phyloP scores from a whole-genome alignment of 2,329 filamentous ascomycete species.

The Xylaria hypoxylon region DNA sequence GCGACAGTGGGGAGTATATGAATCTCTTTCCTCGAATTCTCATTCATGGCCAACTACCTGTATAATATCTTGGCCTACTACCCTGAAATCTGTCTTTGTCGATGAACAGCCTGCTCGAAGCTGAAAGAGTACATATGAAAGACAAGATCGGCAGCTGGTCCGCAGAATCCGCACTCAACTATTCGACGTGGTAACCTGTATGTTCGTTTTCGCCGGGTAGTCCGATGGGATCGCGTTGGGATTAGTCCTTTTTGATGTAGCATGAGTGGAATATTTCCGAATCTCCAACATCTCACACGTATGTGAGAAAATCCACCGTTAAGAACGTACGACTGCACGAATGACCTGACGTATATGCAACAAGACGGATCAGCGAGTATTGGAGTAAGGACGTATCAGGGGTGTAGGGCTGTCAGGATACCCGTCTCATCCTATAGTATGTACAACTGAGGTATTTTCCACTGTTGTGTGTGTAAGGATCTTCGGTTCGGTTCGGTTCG shows the following conservation, averaged over 20 bases:
- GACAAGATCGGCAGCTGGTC: neutral
- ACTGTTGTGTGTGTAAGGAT: neutral
- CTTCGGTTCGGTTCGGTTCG: too few species aligned
- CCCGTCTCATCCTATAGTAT: conserved; percentile 1
- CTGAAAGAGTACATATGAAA: neutral
- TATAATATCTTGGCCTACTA: neutral
- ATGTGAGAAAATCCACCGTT: neutral
- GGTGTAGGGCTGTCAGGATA: conserved; percentile 6
- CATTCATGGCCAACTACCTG: neutral
- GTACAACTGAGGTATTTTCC: neutral
- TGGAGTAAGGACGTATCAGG: conserved; percentile 23
- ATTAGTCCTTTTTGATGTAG: conserved; percentile 5
- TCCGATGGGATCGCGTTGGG: conserved; percentile 9
- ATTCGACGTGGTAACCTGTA: neutral
- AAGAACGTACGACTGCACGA: neutral
- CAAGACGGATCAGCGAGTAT: conserved; percentile 18
- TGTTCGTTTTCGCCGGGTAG: conserved; percentile 12
- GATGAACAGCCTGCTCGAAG: neutral
- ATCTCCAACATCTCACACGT: conserved; percentile 15
- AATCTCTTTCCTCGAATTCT: neutral
- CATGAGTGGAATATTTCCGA: neutral
- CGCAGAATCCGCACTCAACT: neutral
- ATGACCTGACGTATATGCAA: conserved; percentile 22
- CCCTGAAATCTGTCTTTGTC: neutral
- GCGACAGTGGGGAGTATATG: neutral